Evolutionary conservation across 306 rosid species (phyloP), one percentile per base, ranked within the genome.

Genomic region (Prinsepia uniflora): DNA sequence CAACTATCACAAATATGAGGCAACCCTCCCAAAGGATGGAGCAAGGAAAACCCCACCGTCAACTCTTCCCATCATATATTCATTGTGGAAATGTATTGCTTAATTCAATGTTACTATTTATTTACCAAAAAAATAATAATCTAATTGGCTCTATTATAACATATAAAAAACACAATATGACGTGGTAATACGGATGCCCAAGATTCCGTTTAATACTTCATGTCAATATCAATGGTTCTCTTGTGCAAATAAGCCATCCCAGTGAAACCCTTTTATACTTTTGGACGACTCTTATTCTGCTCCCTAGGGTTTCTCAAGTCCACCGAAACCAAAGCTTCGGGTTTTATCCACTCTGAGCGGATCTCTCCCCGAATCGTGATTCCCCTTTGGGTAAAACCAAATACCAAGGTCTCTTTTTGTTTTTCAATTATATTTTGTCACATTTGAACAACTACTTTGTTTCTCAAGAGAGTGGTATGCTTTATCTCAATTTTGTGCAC

Each of bases 221-320:
- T 24, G 30, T 24, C 30, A 24, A 24, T 24, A 24, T 24, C 24
- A 53, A 18, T 24, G 24, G 58, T 53, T 53, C 58, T 7, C 0
- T n/a, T 18, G 58, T 53, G 6, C 12, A 53, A 53, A 53, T 53
- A 3, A 24, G 4, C 24, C 30, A 53, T 53, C 70, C 70, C 41
- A 20, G 9, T 19, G 6, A 2, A 24, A 24, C 55, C 10, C 9
- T 49, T 49, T 8, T 14, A 39, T 5, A 17, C 34, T 22, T 13
- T 17, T 0, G 15, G 18, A 43, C 50, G 10, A 19, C 19, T 43
- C 43, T n/a, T 18, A n/a, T 7, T n/a, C n/a, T n/a, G n/a, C n/a
- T n/a, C n/a, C n/a, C 40, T 65, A 65, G 69, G 69, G 69, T 65
- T 44, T 65, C 41, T 44, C 54, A 10, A 7, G 14, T 45, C 55